Percentiles rank a stretch among this genome's conserved stretches.
These are phyloP conservation scores for Colletotrichum neosansevieriae DNA, from an alignment of 2,329 filamentous ascomycete species.

Conservation along the genomic window DNA sequence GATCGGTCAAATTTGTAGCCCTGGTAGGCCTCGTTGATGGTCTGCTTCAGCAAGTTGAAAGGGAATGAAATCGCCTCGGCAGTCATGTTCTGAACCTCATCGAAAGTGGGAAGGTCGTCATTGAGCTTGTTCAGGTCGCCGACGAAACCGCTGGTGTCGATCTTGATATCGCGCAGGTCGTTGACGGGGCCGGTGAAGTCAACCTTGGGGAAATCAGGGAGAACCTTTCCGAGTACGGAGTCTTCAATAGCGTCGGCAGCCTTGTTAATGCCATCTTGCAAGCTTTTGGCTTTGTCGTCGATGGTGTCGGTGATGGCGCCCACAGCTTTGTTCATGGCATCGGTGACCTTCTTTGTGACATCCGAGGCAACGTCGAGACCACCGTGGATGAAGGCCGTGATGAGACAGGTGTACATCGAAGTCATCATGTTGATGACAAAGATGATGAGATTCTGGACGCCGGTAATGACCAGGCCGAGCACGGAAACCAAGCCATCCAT, in stretches of 20 bases:
- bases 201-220: constrained; percentile 62
- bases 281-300: constrained; percentile 65
- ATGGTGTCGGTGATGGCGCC: constrained; percentile 69
- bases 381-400: constrained; percentile 84
- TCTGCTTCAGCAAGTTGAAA: constrained; percentile 81
- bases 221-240: constrained; percentile 63
- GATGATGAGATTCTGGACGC: constrained; percentile 86
- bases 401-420: constrained; percentile 89
- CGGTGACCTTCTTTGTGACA: constrained; percentile 64
- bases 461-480: constrained; percentile 82
- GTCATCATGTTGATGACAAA: constrained; percentile 95
- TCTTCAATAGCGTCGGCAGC: constrained; percentile 59
- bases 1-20: constrained; percentile 82
- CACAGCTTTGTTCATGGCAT: constrained; percentile 62
- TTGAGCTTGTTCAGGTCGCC: constrained; percentile 79
- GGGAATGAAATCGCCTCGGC: constrained; percentile 79
- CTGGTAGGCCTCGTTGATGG: constrained; percentile 78
- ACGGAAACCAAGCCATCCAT: constrained; percentile 84
- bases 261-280: constrained; percentile 61
- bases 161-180: constrained; percentile 76
- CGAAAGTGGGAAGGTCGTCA: constrained; percentile 83
- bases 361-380: constrained; percentile 76
- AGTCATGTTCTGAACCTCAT: constrained; percentile 85
- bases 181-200: constrained; percentile 75
- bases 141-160: constrained; percentile 76